Evolutionary conservation across 1,284 basidiomycete species (phyloP).

Genomic region (Leccinum cinnamomeum): DNA sequence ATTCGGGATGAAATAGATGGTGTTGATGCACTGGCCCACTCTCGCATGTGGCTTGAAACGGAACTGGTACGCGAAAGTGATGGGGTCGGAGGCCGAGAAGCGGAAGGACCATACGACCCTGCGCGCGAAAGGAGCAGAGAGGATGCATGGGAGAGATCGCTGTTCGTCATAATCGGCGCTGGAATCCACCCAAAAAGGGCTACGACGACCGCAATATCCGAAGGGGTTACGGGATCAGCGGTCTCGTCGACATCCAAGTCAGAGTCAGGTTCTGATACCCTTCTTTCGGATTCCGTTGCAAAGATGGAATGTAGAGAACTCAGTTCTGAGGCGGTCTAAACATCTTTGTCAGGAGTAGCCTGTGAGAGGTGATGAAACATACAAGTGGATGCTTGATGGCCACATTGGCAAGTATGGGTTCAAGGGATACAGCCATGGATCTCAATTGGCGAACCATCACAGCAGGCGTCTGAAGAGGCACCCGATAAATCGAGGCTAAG

Average conservation of each 20-base stretch:
- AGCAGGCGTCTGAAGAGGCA: constrained; percentile 65
- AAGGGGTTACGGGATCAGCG: constrained; percentile 25
- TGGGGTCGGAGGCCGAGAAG: constrained; percentile 39
- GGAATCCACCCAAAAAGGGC: constrained; percentile 73
- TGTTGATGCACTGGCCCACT: constrained; percentile 15
- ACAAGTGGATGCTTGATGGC: constrained; percentile 73
- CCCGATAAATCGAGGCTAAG: constrained; percentile 70
- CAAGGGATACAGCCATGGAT: constrained; percentile 51
- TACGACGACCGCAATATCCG: constrained; percentile 56
- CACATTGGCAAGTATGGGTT: constrained; percentile 52
- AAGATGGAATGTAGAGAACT: constrained; percentile 43
- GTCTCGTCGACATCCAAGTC: constrained; percentile 14
- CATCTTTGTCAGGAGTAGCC: constrained; percentile 5
- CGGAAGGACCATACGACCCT: constrained; percentile 40
- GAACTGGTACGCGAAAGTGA: constrained; percentile 48
- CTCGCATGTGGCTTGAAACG: constrained; percentile 31
- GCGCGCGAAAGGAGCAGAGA: constrained; percentile 40
- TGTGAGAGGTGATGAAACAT: constrained; percentile 21
- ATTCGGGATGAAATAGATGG: constrained; percentile 19
- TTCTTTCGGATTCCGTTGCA: constrained; percentile 15
- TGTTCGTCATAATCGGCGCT: constrained; percentile 40
- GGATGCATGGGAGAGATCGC: constrained; percentile 37
- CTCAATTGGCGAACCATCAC: constrained; percentile 61
- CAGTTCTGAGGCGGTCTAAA: constrained; percentile 48
- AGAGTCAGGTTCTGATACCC: constrained; percentile 8